phyloP scores from a whole-genome alignment of 345 rosid genomes.

The Brassica cretica region DNA sequence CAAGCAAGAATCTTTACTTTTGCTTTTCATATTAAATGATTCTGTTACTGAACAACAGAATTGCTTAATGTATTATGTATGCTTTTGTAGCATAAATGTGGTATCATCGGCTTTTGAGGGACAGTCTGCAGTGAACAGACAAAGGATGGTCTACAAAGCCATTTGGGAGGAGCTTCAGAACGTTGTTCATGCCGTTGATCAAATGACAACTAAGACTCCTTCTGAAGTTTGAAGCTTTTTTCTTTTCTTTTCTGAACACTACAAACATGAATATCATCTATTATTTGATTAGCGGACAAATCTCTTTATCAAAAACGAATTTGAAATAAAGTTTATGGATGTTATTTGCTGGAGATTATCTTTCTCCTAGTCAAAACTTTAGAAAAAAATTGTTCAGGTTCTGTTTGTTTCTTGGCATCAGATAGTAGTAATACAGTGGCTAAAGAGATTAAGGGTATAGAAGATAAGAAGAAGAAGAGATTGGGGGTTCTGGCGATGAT shows the following conservation, averaged over 20 bases:
- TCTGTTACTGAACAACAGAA: neutral
- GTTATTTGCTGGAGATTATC: neutral
- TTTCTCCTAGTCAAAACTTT: neutral
- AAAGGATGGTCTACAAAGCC: conserved; percentile 97
- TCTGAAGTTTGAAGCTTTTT: conserved; percentile 51
- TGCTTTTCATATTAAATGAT: neutral
- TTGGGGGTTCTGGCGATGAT: conserved; percentile 20
- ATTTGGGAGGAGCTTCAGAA: conserved; percentile 99
- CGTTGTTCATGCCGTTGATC: conserved; percentile 91
- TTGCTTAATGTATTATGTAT: neutral
- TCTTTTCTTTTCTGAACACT: neutral
- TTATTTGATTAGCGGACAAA: conserved; percentile 14
- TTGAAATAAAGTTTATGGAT: neutral
- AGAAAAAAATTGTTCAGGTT: neutral
- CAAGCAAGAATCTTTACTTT: neutral
- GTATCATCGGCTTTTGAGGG: conserved; percentile 81
- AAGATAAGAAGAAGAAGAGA: conserved; percentile 22
- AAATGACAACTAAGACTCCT: conserved; percentile 90
- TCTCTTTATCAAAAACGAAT: neutral
- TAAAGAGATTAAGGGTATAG: neutral
- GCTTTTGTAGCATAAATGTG: conserved; percentile 75
- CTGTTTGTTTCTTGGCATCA: neutral
- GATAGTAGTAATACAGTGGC: neutral
- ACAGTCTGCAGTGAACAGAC: conserved; percentile 84
- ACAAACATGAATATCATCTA: neutral